These are phyloP conservation scores for Aspergillus hiratsukae DNA, from an alignment of 2,329 filamentous ascomycete genomes.

Conservation along the genomic window DNA sequence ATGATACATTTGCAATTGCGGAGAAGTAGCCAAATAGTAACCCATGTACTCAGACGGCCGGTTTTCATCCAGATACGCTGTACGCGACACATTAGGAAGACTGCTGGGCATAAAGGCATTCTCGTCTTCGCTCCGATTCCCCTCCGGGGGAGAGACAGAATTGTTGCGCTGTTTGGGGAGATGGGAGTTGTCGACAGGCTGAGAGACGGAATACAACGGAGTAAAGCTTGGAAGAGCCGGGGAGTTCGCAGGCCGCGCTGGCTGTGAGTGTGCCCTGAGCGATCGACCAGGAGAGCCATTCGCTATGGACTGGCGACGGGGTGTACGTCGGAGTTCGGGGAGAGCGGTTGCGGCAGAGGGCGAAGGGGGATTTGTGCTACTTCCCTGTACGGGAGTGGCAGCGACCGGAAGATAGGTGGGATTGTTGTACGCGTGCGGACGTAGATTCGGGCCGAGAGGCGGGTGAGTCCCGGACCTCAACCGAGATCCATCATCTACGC, in stretches of 20 bases:
- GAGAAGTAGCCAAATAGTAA: constrained; percentile 44
- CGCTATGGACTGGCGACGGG: constrained; percentile 42
- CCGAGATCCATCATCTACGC: constrained; percentile 33
- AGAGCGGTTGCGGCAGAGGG: constrained; percentile 37
- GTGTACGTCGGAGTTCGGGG: constrained; percentile 43
- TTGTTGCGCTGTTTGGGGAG: constrained; percentile 26
- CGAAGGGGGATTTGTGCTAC: constrained; percentile 44
- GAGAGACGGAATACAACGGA: constrained; percentile 30
- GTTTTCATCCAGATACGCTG: constrained; percentile 34
- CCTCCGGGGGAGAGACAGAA: constrained; percentile 29
- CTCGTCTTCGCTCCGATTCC: constrained; percentile 31
- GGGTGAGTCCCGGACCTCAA: constrained; percentile 36
- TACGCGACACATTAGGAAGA: constrained; percentile 29
- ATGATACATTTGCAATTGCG: constrained; percentile 39
- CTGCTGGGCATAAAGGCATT: constrained; percentile 26
- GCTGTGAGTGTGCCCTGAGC: constrained; percentile 48
- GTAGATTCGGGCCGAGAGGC: constrained; percentile 27
- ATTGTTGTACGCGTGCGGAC: constrained; percentile 33
- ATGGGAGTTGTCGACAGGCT: constrained; percentile 26
- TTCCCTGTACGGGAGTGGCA: constrained; percentile 32
- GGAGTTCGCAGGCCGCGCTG: constrained; percentile 42
- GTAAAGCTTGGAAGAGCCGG: constrained; percentile 27
- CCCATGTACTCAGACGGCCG: constrained; percentile 42
- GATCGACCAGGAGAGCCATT: constrained; percentile 40
- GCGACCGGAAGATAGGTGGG: constrained; percentile 35